Evolutionary conservation across 768 basidiomycete genomes (phyloP), one percentile per base, ranked within the genome.

Genomic region (Boletus rufocinnamomeus): DNA sequence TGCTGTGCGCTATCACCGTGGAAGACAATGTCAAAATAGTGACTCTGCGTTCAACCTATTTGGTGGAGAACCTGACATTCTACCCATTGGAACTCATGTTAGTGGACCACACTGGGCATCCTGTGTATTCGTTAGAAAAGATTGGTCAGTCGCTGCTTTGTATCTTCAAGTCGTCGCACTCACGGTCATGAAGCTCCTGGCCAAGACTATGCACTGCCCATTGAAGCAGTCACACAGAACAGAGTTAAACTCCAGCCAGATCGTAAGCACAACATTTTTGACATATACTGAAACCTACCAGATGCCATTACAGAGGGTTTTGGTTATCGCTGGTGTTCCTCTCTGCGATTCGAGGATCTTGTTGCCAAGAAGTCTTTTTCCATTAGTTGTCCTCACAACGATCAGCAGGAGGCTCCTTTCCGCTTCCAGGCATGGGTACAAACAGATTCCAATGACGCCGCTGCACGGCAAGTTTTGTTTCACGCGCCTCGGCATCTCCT

Each of bases 11-110:
- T 63, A 85, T 99, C 61, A 86, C 84, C 57, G 87, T 99, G 23
- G 81, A 93, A 66, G 88, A 94, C 66, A 96, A 93, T 67, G 89
- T 95, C 68, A 99, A 99, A 77, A 75, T 95, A 54, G 91, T 98
- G 59, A 98, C 93, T 2, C 81, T 99, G 62, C 83, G 96, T 44
- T 98, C 97, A 2, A 93, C 91, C 0, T 94, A 94, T 71, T 86
- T 91, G 68, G 80, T 99, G 46, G 88, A 93, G 73, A 99, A 99
- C 72, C 75, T 85, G 56, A 96, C 95, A 0, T 79, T 96, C 47
- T 93, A 98, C 68, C 94, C 95, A 6, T 75, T 98, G 66, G 97
- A 99, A 72, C 74, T 98, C 63, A 92, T 91, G 66, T 74, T 98
- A 28, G 87, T 98, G 16, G 93, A 98, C 66, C 86, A 89, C 25